Base-by-base conservation (phyloP, 2,329 filamentous ascomycete species). In the Fusarium begoniae region DNA sequence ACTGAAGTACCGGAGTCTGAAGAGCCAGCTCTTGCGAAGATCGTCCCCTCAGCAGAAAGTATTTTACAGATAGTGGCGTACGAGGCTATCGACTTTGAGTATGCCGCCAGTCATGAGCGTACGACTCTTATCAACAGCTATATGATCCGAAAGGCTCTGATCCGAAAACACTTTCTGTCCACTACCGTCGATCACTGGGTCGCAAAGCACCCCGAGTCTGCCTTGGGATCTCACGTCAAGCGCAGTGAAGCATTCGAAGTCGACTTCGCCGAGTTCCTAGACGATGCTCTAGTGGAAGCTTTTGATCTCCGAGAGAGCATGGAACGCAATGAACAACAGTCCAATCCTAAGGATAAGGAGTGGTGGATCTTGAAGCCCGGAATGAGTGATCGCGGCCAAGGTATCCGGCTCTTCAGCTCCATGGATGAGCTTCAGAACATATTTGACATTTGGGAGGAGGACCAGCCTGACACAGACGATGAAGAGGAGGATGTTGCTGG, bases 341-440 rank as follows among this genome's bases (percentile, higher is more conserved):
- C 63, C 8, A 75, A 77, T 4, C 75, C 64, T 1, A 70, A 82
- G 40, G 84, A 88, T 47, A 87, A 88, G 67, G 91, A 97, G 80
- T 99, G 96, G 96, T 99, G 96, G 96, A 98, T 99, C 75, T 83
- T 99, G 68, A 99, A 99, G 83, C 96, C 96, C 1, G 93, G 96
- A 14, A 98, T 99, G 96, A 98, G 94, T 81, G 96, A 99, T 80
- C 90, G 96, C 30, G 96, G 96, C 1, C 95, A 98, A 81, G 96
- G 96, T 2, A 98, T 99, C 66, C 86, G 94, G 44, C 85, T 99
- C 2, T 99, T 99, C 82, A 93, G 90, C 77, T 94, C 91, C 6
- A 93, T 96, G 85, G 91, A 92, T 63, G 92, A 97, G 79, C 85
- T 99, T n/a, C 92, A 93, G 69, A 87, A 81, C 20, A 96, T 99